A percentile compares a stretch with the other conserved stretches of the same genome.
phyloP scores from a whole-genome alignment of 1,284 basidiomycete genomes.

The Jaminaea rosea region DNA sequence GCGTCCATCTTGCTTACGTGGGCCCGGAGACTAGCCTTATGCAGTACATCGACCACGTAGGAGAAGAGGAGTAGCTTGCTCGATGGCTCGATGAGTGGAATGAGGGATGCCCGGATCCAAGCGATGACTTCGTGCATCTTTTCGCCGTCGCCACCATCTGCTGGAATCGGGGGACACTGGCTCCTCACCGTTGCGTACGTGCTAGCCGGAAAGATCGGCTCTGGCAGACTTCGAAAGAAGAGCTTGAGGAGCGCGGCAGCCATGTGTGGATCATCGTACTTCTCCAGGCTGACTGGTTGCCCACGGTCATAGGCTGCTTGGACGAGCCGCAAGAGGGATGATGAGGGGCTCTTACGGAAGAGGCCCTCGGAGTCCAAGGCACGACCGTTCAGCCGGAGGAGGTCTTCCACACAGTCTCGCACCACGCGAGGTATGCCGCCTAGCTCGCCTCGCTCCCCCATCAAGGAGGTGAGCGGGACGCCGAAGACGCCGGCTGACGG shows the following conservation, averaged over 20 bases:
- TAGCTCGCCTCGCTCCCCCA: conserved; percentile 71
- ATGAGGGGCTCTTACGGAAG: conserved; percentile 67
- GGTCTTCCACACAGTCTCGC: conserved; percentile 63
- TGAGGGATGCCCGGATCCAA: conserved; percentile 25
- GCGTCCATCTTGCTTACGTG: conserved; percentile 68
- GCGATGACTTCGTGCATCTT: conserved; percentile 42
- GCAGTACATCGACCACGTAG: conserved; percentile 63
- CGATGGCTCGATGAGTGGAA: conserved; percentile 58
- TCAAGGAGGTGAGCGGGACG: conserved; percentile 65
- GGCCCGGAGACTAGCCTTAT: conserved; percentile 63
- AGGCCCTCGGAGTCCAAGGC: conserved; percentile 64
- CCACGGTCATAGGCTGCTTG: conserved; percentile 73
- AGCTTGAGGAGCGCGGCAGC: conserved; percentile 77
- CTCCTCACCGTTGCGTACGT: conserved; percentile 60
- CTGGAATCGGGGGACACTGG: conserved; percentile 55
- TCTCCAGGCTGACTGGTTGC: conserved; percentile 65
- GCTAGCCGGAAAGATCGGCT: conserved; percentile 62
- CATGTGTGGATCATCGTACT: conserved; percentile 66
- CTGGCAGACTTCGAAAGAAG: conserved; percentile 66
- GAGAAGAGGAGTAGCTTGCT: conserved; percentile 67
- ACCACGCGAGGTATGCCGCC: conserved; percentile 68
- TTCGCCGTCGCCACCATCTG: conserved; percentile 41
- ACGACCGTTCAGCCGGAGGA: conserved; percentile 39
- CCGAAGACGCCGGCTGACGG: conserved; percentile 62
- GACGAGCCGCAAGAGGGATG: conserved; percentile 61